Evolutionary conservation across 2,329 filamentous ascomycete species (phyloP).

Genomic region (Nothophaeocryptopus gaeumannii): DNA sequence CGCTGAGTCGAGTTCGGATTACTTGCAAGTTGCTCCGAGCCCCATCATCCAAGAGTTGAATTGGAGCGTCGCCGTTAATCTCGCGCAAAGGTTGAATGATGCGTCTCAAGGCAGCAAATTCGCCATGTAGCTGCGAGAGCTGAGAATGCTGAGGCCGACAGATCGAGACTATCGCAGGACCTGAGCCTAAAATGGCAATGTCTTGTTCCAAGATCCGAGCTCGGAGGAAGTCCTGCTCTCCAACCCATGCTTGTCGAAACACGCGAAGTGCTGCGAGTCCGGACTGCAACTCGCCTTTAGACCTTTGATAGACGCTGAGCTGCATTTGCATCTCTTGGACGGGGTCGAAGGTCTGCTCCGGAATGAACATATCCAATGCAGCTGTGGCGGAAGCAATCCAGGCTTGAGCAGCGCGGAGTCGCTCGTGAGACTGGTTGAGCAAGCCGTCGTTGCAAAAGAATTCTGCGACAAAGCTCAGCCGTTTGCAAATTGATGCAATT

Average conservation of each 20-base stretch:
- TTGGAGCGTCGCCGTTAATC: background rate
- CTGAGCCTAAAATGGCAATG: constrained; percentile 61
- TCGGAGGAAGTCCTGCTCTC: constrained; percentile 65
- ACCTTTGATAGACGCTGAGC: constrained; percentile 56
- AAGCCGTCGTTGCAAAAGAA: background rate
- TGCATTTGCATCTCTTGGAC: constrained; percentile 62
- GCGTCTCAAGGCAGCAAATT: constrained; percentile 54
- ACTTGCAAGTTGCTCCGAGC: constrained; percentile 45
- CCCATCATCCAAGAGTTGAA: constrained; percentile 10
- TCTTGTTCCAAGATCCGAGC: constrained; percentile 62
- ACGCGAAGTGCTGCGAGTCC: constrained; percentile 60
- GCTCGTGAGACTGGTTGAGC: background rate
- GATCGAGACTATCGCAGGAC: constrained; percentile 64
- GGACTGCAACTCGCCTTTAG: constrained; percentile 54
- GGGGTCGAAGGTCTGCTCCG: constrained; percentile 83
- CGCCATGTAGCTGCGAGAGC: constrained; percentile 70
- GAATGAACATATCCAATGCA: constrained; percentile 76
- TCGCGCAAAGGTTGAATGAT: constrained; percentile 18
- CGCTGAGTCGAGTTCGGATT: constrained; percentile 66
- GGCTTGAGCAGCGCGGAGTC: constrained; percentile 46
- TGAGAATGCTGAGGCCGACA: constrained; percentile 69
- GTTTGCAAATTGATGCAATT: constrained; percentile 1
- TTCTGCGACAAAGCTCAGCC: background rate
- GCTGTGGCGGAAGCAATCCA: constrained; percentile 76
- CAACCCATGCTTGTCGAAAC: constrained; percentile 68